Base-by-base conservation (phyloP, 73 alveolate genomes). In the Tetrahymena thermophila region DNA sequence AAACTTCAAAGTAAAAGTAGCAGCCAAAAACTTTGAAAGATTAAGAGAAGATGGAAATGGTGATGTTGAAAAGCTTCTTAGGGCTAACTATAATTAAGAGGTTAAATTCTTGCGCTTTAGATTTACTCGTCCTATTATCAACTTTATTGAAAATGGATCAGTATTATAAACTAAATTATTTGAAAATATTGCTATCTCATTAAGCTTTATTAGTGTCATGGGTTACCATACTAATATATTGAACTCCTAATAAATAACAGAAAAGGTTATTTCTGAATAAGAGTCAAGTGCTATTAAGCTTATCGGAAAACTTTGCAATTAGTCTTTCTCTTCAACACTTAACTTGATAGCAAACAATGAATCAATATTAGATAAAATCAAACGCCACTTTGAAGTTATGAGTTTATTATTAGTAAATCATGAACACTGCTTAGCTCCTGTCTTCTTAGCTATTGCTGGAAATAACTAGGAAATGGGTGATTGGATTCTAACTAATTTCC, bases 391-490 rank as follows among this genome's bases (percentile, higher is more conserved):
- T 56, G 58, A 85, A 25, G 94, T 85, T 44, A 85, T 95, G 35
- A 50, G 94, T 44, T 50, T 25, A 42, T 89, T 94, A n/a, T 40
- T 95, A 21, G 56, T 85, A n/a, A 84, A 71, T 35, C 93, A 95
- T 95, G 97, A 95, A 89, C 93, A 94, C 23, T 85, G 95, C 58
- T 89, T 95, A 50, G 93, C 97, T n/a, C 97, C 97, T 17, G 56
- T 95, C 3, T 95, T 95, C 93, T 85, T 95, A 21, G 97, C 95
- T 42, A 84, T 95, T 16, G 94, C 97, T 17, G 94, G 94, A 16
- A 85, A 95, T 35, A 95, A 95, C 94, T 93, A 94, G 35, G 95
- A 95, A 56, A 85, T 95, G 93, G 97, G 97, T 35, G 97, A 95
- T 89, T 95, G 97, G 97, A 85, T 95, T 38, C 57, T 95, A 25